Conservation (phyloP, 192 early-diverging fungal genomes). For the Coemansia sp. region DNA sequence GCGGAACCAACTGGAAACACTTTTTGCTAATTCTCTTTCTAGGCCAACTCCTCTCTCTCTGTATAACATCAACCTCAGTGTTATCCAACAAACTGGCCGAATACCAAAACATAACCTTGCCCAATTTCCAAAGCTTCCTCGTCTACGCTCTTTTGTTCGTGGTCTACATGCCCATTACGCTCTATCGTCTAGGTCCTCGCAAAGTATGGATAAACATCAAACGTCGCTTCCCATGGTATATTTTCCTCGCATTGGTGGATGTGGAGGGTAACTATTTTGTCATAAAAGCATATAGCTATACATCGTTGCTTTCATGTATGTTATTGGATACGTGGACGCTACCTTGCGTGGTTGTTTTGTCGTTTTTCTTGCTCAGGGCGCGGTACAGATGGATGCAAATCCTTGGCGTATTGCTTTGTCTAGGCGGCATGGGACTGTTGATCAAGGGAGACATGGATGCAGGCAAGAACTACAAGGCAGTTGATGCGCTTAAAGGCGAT, state of each 20-base stretch:
- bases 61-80: conserved; percentile 73
- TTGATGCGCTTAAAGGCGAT: conserved; percentile 66
- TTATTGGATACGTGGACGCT: conserved; percentile 77
- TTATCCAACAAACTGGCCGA: conserved; percentile 62
- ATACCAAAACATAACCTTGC: conserved; percentile 58
- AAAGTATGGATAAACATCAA: conserved; percentile 45
- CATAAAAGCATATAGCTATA: conserved; percentile 75
- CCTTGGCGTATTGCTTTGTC: conserved; percentile 65
- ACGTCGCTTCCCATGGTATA: conserved; percentile 52
- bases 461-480: conserved; percentile 59
- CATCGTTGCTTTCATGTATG: conserved; percentile 74
- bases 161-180: conserved; percentile 54
- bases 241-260: conserved; percentile 69
- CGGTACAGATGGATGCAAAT: conserved; percentile 68
- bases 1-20: conserved; percentile 46
- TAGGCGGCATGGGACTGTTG: conserved; percentile 69
- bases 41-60: conserved; percentile 71
- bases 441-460: conserved; percentile 67
- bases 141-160: conserved; percentile 59
- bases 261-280: conserved; percentile 84
- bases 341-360: conserved; percentile 71
- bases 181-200: conserved; percentile 41
- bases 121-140: conserved; percentile 73
- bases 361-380: conserved; percentile 63
- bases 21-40: conserved; percentile 55